These are phyloP conservation scores for Fusarium albidum DNA, from an alignment of 2,329 filamentous ascomycete species.

Conservation along the genomic window DNA sequence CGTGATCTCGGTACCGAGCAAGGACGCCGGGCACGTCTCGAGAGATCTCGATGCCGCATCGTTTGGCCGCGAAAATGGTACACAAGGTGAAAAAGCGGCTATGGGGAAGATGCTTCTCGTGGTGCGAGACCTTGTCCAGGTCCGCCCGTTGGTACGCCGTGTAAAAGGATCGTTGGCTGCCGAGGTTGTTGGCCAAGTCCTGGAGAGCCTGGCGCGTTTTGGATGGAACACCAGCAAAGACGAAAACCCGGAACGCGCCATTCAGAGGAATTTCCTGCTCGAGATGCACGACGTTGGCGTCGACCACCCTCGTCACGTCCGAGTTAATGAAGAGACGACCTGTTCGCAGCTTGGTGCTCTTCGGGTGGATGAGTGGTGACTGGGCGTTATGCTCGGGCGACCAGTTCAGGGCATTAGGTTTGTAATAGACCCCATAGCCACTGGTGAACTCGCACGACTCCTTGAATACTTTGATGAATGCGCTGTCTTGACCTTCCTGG, in stretches of 20 bases:
- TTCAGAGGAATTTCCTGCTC: slow-evolving; percentile 92
- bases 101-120: slow-evolving; percentile 87
- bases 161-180: slow-evolving; percentile 76
- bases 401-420: slow-evolving; percentile 86
- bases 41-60: slow-evolving; percentile 76
- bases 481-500: slow-evolving; percentile 66
- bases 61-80: slow-evolving; percentile 74
- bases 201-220: slow-evolving; percentile 69
- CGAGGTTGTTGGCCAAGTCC: slow-evolving; percentile 74
- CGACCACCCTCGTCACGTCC: slow-evolving; percentile 84
- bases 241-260: slow-evolving; percentile 84
- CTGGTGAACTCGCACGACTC: slow-evolving; percentile 91
- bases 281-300: slow-evolving; percentile 88
- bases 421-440: slow-evolving; percentile 89
- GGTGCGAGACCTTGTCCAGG: slow-evolving; percentile 70
- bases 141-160: slow-evolving; percentile 70
- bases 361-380: slow-evolving; percentile 73
- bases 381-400: slow-evolving; percentile 74
- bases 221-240: slow-evolving; percentile 78
- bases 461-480: slow-evolving; percentile 91
- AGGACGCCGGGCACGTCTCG: slow-evolving; percentile 75
- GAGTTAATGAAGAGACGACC: slow-evolving; percentile 81
- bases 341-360: slow-evolving; percentile 71
- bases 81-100: slow-evolving; percentile 82
- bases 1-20: slow-evolving; percentile 78